phyloP scores from a whole-genome alignment of 345 rosid species.

The Rhizophora mangle region DNA sequence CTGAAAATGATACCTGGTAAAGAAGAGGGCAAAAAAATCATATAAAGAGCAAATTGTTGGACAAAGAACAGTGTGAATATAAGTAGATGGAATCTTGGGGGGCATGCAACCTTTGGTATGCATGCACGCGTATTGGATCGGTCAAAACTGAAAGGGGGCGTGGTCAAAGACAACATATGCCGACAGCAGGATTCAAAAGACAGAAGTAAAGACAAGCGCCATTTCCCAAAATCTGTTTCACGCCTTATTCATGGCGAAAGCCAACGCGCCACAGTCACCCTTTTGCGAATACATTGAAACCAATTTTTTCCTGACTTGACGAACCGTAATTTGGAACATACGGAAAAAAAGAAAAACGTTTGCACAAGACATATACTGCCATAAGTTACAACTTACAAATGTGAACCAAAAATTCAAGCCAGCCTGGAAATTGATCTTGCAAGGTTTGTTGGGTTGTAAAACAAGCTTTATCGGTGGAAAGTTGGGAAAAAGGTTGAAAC shows the following conservation, averaged over 20 bases:
- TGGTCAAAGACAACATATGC: constrained; percentile 28
- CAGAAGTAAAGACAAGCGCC: constrained; percentile 10
- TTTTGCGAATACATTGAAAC: no score
- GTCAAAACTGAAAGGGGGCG: constrained; percentile 10
- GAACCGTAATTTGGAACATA: no score
- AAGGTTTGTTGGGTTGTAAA: no score
- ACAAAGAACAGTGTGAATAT: constrained; percentile 2
- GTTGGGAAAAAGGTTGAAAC: no score
- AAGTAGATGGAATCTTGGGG: background rate
- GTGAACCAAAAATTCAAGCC: no score
- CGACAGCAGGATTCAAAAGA: constrained; percentile 14
- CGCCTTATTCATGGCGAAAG: background rate
- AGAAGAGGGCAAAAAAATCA: background rate
- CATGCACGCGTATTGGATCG: background rate
- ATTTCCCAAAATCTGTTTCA: constrained; percentile 1
- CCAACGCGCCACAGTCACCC: background rate
- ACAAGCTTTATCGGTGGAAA: no score
- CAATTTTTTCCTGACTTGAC: no score
- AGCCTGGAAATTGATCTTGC: no score
- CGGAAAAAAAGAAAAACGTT: no score
- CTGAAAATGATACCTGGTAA: background rate
- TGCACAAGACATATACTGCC: no score
- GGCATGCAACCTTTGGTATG: background rate
- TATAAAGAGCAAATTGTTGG: background rate
- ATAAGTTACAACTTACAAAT: no score